Evolutionary conservation across 2,329 filamentous ascomycete species (phyloP).

Genomic region (Hirsutella thompsonii): DNA sequence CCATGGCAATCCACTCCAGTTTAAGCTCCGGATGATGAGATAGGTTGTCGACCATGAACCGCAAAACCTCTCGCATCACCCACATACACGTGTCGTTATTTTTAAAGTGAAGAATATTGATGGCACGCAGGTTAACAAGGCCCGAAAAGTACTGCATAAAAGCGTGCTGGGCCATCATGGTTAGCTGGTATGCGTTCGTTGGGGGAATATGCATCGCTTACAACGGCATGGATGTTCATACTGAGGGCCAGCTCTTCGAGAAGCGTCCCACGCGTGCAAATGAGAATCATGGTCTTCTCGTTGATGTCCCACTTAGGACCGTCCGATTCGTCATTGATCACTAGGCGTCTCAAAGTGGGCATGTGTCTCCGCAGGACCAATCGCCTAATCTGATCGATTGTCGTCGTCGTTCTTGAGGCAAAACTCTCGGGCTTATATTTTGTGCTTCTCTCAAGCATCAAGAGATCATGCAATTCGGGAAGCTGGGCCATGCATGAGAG

Average conservation of each 20-base stretch:
- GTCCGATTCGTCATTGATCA: slow-evolving; percentile 43
- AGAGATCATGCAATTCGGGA: slow-evolving; percentile 41
- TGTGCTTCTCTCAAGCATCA: slow-evolving; percentile 39
- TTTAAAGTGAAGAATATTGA: slow-evolving; percentile 41
- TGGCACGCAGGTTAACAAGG: slow-evolving; percentile 34
- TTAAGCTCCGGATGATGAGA: slow-evolving; percentile 41
- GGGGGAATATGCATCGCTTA: slow-evolving; percentile 21
- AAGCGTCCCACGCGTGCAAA: slow-evolving; percentile 33
- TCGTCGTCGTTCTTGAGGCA: slow-evolving; percentile 33
- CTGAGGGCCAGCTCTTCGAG: slow-evolving; percentile 44
- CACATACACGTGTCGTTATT: slow-evolving; percentile 43
- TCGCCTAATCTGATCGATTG: slow-evolving; percentile 45
- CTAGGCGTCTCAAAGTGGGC: slow-evolving; percentile 36
- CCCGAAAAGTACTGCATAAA: slow-evolving; percentile 41
- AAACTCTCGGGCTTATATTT: slow-evolving; percentile 41
- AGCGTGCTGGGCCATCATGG: slow-evolving; percentile 29
- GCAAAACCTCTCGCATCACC: slow-evolving; percentile 42
- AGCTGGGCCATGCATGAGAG: slow-evolving; percentile 40
- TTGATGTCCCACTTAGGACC: slow-evolving; percentile 43
- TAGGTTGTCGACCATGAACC: slow-evolving; percentile 46
- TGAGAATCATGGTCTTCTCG: slow-evolving; percentile 37
- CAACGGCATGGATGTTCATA: slow-evolving; percentile 40
- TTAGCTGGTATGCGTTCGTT: not conserved
- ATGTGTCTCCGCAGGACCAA: slow-evolving; percentile 46
- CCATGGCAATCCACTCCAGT: slow-evolving; percentile 46